Conservation (phyloP, 108 stramenopile genomes). For the Mayamaea pseudoterrestris region DNA sequence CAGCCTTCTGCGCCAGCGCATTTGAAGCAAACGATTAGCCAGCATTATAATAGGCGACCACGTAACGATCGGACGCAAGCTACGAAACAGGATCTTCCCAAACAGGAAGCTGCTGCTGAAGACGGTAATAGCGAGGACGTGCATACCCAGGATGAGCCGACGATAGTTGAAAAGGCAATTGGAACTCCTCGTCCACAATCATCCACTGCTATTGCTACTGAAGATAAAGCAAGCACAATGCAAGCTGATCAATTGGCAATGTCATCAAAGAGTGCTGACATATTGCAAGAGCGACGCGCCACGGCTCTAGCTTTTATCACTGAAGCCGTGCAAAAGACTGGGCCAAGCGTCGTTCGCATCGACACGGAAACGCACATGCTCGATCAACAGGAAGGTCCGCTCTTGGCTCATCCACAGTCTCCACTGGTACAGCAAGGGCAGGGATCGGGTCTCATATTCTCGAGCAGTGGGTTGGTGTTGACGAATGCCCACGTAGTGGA, state of each 20-base stretch:
- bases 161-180: background rate
- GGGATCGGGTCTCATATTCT: conserved; percentile 80
- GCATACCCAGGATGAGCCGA: too few relatives aligned
- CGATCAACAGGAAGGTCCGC: conserved; percentile 9
- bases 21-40: too few relatives aligned
- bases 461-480: conserved; percentile 61
- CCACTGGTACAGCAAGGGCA: conserved; percentile 58
- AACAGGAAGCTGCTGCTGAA: too few relatives aligned
- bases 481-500: conserved; percentile 91
- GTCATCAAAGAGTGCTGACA: background rate
- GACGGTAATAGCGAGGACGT: too few relatives aligned
- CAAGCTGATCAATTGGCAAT: too few relatives aligned
- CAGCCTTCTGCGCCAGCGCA: background rate
- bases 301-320: conserved; percentile 39
- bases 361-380: conserved; percentile 71
- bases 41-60: too few relatives aligned
- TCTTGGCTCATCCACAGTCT: conserved; percentile 1
- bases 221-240: background rate
- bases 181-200: background rate
- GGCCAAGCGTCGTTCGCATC: conserved; percentile 74
- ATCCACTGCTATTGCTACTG: background rate
- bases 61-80: background rate
- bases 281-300: conserved; percentile 11
- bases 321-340: conserved; percentile 59
- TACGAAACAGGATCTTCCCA: background rate